Base-by-base conservation (phyloP, 2,329 filamentous ascomycete species). In the Colletotrichum shisoi region DNA sequence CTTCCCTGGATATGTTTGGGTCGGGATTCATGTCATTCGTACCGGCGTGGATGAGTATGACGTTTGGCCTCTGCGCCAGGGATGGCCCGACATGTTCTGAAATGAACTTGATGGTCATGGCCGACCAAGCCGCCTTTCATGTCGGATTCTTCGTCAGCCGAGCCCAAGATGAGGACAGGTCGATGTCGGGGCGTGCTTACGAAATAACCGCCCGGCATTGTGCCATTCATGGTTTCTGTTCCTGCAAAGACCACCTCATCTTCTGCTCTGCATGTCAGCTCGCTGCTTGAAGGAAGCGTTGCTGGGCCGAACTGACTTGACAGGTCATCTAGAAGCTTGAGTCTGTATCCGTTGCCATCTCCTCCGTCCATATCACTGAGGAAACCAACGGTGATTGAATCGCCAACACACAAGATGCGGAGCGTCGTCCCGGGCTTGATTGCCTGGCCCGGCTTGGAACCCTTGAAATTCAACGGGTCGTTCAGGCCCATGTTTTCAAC, bases 21-120 rank as follows among this genome's bases (percentile, higher is more conserved):
- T 74, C 70, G 1, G 68, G 65, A 13, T 77, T 77, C 75, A 79
- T 77, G 57, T 79, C 78, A 56, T 79, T 79, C 5, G 78, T 79
- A 1, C 78, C 78, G 1, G 76, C 77, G 37, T 76, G 75, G 1
- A 79, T 61, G 3, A 79, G 73, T 37, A 79, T 71, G 42, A 79
- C 61, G 53, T 79, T 79, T 0, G 78, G 78, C 15, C 67, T 68
- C 39, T 79, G 76, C 11, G 69, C 62, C 11, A 79, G 72, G 0
- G 77, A 79, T 13, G 73, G 64, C 1, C 63, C 70, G 21, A 76
- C 65, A 19, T 78, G 67, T 5, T 79, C 71, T 21, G 69, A 66
- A 9, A 79, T 79, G 63, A 71, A 78, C 44, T 75, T 63, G n/a
- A 79, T 78, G 0, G 77, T 79, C 62, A 75, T 78, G 15, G 76